Percentiles rank a stretch among this genome's conserved stretches.
Conservation (phyloP, 2,329 filamentous ascomycete genomes). For the Colletotrichum sublineola region DNA sequence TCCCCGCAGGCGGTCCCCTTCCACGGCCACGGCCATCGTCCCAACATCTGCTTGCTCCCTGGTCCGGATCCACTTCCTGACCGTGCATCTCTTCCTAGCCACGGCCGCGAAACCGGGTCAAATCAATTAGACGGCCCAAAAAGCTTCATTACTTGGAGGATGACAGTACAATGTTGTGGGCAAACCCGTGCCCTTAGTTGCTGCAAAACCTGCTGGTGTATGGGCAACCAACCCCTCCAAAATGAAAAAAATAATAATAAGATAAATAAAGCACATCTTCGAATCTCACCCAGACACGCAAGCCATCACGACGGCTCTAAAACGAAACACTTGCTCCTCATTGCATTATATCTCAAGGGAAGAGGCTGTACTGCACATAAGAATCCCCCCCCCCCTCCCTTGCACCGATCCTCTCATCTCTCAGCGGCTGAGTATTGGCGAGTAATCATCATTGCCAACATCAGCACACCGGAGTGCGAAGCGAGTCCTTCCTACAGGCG, state of each 20-base stretch:
- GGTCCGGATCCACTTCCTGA: slow-evolving; percentile 6
- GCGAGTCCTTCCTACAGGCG: slow-evolving; percentile 25
- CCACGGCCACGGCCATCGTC: slow-evolving; percentile 18
- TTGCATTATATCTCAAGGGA: slow-evolving; percentile 6
- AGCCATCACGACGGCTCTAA: slow-evolving; percentile 24
- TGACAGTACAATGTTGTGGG: slow-evolving; percentile 6
- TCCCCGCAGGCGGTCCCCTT: slow-evolving; percentile 23
- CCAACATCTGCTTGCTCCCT: slow-evolving; percentile 31
- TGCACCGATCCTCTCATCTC: slow-evolving; percentile 23
- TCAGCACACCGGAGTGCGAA: slow-evolving; percentile 26
- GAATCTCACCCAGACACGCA: slow-evolving; percentile 11
- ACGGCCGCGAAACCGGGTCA: slow-evolving; percentile 30
- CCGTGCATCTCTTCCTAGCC: slow-evolving; percentile 22
- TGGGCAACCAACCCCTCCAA: slow-evolving; percentile 5
- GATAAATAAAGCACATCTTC: neutral
- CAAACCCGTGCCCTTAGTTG: slow-evolving; percentile 15
- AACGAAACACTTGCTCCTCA: neutral
- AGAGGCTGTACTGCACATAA: slow-evolving; percentile 24
- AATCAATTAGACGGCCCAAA: slow-evolving; percentile 30
- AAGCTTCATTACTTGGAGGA: slow-evolving; percentile 32
- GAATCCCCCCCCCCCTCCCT: neutral
- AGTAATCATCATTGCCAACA: slow-evolving; percentile 27
- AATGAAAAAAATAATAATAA: neutral
- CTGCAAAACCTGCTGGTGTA: slow-evolving; percentile 16
- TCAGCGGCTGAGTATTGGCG: slow-evolving; percentile 33